These are phyloP conservation scores for Harrya chromipes DNA, from an alignment of 768 basidiomycete genomes.

Conservation along the genomic window DNA sequence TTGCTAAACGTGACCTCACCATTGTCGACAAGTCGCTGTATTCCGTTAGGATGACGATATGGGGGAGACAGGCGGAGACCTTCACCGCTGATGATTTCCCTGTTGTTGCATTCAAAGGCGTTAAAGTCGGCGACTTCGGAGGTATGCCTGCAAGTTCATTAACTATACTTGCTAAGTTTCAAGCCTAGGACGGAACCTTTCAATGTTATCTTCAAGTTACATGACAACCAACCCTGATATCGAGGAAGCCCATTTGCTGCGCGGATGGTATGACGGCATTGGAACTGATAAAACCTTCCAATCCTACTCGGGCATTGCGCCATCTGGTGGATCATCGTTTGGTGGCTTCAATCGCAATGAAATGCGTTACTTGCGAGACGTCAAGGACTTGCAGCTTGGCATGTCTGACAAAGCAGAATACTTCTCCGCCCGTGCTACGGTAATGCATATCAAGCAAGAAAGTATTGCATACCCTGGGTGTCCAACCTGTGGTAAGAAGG, in stretches of 20 bases:
- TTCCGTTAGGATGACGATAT: slow-evolving; percentile 82
- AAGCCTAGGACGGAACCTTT: slow-evolving; percentile 69
- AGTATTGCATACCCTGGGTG: slow-evolving; percentile 90
- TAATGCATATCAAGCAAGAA: slow-evolving; percentile 84
- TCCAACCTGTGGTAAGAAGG: slow-evolving; percentile 89
- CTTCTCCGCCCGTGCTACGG: slow-evolving; percentile 78
- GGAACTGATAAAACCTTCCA: slow-evolving; percentile 68
- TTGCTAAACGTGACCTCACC: slow-evolving; percentile 85
- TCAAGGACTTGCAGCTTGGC: slow-evolving; percentile 75
- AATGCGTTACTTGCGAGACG: slow-evolving; percentile 67
- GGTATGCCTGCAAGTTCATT: slow-evolving; percentile 40
- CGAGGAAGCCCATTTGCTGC: slow-evolving; percentile 78
- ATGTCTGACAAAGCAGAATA: slow-evolving; percentile 74
- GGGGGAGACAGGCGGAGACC: slow-evolving; percentile 93
- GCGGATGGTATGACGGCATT: slow-evolving; percentile 87
- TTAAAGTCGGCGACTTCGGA: slow-evolving; percentile 89
- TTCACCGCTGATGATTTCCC: slow-evolving; percentile 59
- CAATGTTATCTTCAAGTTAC: slow-evolving; percentile 75
- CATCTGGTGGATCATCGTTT: slow-evolving; percentile 36
- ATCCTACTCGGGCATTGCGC: slow-evolving; percentile 53
- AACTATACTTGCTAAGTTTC: slow-evolving; percentile 7
- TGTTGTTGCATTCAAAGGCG: slow-evolving; percentile 91
- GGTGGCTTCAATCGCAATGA: slow-evolving; percentile 66
- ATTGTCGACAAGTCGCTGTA: slow-evolving; percentile 82
- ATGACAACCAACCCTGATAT: slow-evolving; percentile 90